A percentile compares a stretch with the other conserved stretches of the same genome.
Evolutionary conservation across 768 basidiomycete species (phyloP).

Genomic region (Pleurotus salmoneostramineus): DNA sequence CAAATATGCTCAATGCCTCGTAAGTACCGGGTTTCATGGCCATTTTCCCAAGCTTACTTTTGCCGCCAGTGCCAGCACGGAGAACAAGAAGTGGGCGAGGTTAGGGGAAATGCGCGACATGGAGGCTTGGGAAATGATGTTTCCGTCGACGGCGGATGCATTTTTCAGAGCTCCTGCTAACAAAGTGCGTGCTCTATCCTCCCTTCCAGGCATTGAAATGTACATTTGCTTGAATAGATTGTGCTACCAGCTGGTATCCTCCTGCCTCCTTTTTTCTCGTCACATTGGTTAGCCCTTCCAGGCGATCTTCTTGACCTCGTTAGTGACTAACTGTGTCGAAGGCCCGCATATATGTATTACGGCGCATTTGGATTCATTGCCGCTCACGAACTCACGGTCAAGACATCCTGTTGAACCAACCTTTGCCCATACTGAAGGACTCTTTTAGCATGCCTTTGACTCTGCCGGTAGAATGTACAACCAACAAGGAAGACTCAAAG

Average conservation of each 20-base stretch:
- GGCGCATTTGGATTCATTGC: constrained; percentile 93
- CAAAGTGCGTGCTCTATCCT: constrained; percentile 46
- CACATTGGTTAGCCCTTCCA: constrained; percentile 51
- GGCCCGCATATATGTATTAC: constrained; percentile 88
- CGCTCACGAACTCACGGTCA: constrained; percentile 85
- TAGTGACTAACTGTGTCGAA: constrained; percentile 22
- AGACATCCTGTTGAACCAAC: constrained; percentile 15
- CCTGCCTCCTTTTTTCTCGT: constrained; percentile 86
- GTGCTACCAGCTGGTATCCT: constrained; percentile 97
- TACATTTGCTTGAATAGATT: constrained; percentile 42
- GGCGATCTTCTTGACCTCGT: neutral
- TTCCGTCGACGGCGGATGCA: constrained; percentile 81
- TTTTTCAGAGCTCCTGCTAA: constrained; percentile 87
- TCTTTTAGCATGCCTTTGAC: constrained; percentile 78
- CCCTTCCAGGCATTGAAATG: neutral
- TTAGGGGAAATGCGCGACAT: constrained; percentile 67
- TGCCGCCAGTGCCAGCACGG: constrained; percentile 46
- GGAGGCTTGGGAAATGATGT: constrained; percentile 80
- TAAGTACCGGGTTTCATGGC: constrained; percentile 16
- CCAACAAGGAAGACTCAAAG: constrained; percentile 77
- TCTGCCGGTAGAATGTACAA: constrained; percentile 89
- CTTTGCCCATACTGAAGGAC: neutral
- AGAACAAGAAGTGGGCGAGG: constrained; percentile 68
- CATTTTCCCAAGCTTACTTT: neutral
- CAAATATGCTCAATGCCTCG: constrained; percentile 72